A percentile compares a stretch with the other conserved stretches of the same genome.
phyloP scores from a whole-genome alignment of 805 yeast genomes.

The Lipomyces japonicus region DNA sequence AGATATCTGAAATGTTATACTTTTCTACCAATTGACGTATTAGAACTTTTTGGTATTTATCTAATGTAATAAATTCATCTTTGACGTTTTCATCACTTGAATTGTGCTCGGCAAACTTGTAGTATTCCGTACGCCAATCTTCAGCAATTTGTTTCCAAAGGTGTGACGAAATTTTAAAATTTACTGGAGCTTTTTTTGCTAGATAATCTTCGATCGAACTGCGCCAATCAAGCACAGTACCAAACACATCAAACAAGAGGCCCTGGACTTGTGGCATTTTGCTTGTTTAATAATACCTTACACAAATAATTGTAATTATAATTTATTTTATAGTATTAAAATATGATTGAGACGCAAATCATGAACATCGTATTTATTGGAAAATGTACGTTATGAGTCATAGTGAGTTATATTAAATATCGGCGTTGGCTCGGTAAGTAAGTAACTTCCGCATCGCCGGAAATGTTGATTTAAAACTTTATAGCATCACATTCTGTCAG shows the following conservation, averaged over 20 bases:
- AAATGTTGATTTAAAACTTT: no score
- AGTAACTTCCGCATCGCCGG: no score
- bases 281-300: no score
- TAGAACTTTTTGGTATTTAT: conserved; percentile 11
- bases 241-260: conserved; percentile 23
- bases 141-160: conserved; percentile 18
- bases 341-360: no score
- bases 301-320: no score
- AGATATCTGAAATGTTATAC: conserved; percentile 7
- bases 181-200: neutral
- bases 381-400: no score
- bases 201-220: conserved; percentile 11
- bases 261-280: conserved; percentile 18
- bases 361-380: no score
- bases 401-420: no score
- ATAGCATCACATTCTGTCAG: no score
- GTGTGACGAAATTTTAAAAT: neutral
- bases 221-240: conserved; percentile 29
- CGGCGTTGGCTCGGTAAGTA: no score
- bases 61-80: conserved; percentile 16
- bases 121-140: conserved; percentile 24
- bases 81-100: neutral
- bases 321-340: no score
- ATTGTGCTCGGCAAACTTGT: conserved; percentile 5
- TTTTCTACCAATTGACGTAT: conserved; percentile 7